Evolutionary conservation across 257 asterid genomes (phyloP), one percentile per base, ranked within the genome.

Genomic region (Primulina eburnea): DNA sequence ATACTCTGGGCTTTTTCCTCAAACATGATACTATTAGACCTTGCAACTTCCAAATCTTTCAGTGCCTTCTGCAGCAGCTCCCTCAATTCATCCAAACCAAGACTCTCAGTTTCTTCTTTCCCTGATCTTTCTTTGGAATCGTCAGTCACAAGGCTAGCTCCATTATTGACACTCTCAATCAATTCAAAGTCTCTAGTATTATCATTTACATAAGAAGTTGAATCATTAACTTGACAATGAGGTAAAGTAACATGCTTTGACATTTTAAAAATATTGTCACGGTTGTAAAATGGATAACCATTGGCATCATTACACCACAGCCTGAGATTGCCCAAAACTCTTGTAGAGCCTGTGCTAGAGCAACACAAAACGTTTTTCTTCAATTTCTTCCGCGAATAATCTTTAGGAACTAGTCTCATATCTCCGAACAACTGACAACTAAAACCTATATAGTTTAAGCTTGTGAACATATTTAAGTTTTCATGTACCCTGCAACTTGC

Each of bases 1-100:
- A 94, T 86, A 73, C 59, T 86, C 81, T 94, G 97, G 24, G 99
- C 97, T 80, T 89, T 84, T 58, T 89, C 97, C 83, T 94, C 97
- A 71, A 83, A 91, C 86, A 86, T 67, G 50, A 85, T 74, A 79
- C 95, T 94, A 81, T 87, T 91, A 62, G 82, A 71, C 62, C 83
- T 82, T 60, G 99, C 90, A 80, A 73, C 84, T 77, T 94, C 95
- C 81, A 94, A 86, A 34, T 88, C 95, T 38, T 78, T 85, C 67
- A 80, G 78, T 57, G 96, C 95, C 87, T 91, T 94, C 78, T 86
- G 96, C 84, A 91, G 72, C 65, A 85, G 43, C 59, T 86, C 93
- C 79, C 88, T 87, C 82, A 89, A 69, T 79, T 94, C 99, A 67
- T 85, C 95, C 81, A 88, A 68, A 82, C 83, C 80, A 78, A 80